Evolutionary conservation across 768 basidiomycete species (phyloP).

Genomic region (Antrodiella citrinella): DNA sequence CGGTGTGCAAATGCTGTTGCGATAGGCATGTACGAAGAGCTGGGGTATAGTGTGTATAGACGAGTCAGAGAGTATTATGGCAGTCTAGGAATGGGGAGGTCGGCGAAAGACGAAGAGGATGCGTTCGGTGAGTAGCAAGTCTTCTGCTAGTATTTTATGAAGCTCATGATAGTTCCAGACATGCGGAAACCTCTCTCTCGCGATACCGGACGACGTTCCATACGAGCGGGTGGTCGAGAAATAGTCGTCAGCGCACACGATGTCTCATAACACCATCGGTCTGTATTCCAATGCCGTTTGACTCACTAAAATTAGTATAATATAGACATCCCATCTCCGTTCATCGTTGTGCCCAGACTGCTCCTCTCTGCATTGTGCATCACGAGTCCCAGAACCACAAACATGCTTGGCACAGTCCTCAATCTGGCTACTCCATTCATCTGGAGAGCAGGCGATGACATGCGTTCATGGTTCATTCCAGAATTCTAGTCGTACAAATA

Average conservation of each 20-base stretch:
- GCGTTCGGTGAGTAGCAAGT: slow-evolving; percentile 65
- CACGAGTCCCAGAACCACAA: no score
- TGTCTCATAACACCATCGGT: slow-evolving; percentile 39
- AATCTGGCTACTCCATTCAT: no score
- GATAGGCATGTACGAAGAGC: slow-evolving; percentile 83
- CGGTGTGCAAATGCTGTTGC: slow-evolving; percentile 81
- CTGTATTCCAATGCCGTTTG: no score
- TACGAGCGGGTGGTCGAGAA: slow-evolving; percentile 64
- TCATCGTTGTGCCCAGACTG: no score
- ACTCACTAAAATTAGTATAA: no score
- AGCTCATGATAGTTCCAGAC: slow-evolving; percentile 23
- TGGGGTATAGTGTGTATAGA: slow-evolving; percentile 91
- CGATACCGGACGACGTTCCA: slow-evolving; percentile 54
- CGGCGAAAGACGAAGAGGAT: slow-evolving; percentile 80
- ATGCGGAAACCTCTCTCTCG: slow-evolving; percentile 71
- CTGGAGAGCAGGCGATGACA: no score
- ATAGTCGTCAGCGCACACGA: slow-evolving; percentile 59
- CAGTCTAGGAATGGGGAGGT: slow-evolving; percentile 63
- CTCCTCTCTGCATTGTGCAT: no score
- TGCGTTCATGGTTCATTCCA: no score
- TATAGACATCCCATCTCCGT: no score
- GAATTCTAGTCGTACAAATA: no score
- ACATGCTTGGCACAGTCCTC: no score
- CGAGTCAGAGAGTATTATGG: slow-evolving; percentile 89
- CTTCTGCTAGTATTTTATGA: neutral